A percentile compares a stretch with the other conserved stretches of the same genome.
These are phyloP conservation scores for Hyphopichia fennica DNA, from an alignment of 1,139 yeast species.

Conservation along the genomic window DNA sequence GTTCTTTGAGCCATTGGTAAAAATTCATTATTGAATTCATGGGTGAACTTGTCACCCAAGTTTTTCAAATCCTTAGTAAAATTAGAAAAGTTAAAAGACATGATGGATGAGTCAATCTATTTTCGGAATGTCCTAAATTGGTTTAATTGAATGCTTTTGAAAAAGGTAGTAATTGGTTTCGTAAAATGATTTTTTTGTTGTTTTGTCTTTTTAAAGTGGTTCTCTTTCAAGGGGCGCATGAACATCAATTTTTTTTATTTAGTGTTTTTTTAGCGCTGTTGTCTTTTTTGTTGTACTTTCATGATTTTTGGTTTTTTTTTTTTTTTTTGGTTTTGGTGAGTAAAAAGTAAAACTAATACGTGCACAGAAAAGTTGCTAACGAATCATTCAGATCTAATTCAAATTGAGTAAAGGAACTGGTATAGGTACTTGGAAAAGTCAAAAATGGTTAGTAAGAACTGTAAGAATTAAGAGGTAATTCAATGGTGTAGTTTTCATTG, in stretches of 20 bases:
- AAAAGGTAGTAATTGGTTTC: background rate
- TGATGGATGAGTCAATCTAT: conserved; percentile 12
- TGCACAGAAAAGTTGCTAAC: too few species aligned
- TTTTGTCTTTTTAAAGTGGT: background rate
- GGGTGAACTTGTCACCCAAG: conserved; percentile 28
- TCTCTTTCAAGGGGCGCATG: conserved; percentile 1
- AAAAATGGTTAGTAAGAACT: too few species aligned
- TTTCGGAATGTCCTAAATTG: too few species aligned
- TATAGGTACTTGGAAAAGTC: too few species aligned
- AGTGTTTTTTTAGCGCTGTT: background rate
- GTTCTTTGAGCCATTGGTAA: conserved; percentile 80
- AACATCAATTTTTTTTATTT: background rate
- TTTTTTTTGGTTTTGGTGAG: background rate
- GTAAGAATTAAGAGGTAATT: too few species aligned
- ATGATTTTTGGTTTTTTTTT: too few species aligned
- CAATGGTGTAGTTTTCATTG: too few species aligned
- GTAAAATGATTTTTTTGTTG: background rate
- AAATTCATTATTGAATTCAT: conserved; percentile 47
- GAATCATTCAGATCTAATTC: too few species aligned
- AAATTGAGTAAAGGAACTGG: too few species aligned
- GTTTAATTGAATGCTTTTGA: background rate
- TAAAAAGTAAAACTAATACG: too few species aligned
- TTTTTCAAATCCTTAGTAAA: conserved; percentile 31
- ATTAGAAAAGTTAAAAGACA: conserved; percentile 48
- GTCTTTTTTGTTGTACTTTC: background rate